Evolutionary conservation across 805 yeast species (phyloP), one percentile per base, ranked within the genome.

Genomic region (Cyberlindnera mrakii): DNA sequence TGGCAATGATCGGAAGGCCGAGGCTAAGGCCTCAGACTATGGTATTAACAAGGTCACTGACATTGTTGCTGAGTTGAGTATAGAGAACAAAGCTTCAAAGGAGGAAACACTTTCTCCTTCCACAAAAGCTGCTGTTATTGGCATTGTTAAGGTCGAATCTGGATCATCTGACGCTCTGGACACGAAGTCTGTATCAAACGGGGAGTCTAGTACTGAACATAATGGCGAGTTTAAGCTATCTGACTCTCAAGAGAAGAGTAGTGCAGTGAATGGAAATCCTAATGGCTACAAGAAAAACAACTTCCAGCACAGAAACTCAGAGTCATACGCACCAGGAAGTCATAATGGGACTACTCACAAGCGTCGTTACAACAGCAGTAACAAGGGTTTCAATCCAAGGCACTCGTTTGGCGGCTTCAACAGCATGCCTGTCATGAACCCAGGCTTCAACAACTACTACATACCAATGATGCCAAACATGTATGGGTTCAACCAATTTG

Each of bases 231-330:
- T 11, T 23, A 23, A 23, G 27, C 27, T 23, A 23, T 10, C 27
- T 5, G 10, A 23, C 9, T 23, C 27, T 23, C 27, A 33, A 15
- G 19, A 16, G 25, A 15, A 15, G 20, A 20, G 18, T 8, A 25
- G 25, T 20, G 7, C 19, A 6, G 6, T 14, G 17, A 30, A 37
- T 25, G 37, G 19, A 14, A 11, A 30, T 4, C 33, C 29, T 33
- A 30, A 19, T 13, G 39, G 38, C 30, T 23, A 29, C 34, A 20
- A 29, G 38, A 39, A 34, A 32, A 38, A 30, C 20, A 33, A 37
- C 23, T 38, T 17, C 34, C 46, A 42, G 23, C 53, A 49, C 35
- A 48, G 58, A 46, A 50, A 50, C 36, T 53, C 58, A 36, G 55
- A 53, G 23, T 50, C 56, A 15, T 46, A 40, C 35, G 17, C 31